Evolutionary conservation across 2,329 filamentous ascomycete species (phyloP).

Genomic region (Paracamarosporium sp.): DNA sequence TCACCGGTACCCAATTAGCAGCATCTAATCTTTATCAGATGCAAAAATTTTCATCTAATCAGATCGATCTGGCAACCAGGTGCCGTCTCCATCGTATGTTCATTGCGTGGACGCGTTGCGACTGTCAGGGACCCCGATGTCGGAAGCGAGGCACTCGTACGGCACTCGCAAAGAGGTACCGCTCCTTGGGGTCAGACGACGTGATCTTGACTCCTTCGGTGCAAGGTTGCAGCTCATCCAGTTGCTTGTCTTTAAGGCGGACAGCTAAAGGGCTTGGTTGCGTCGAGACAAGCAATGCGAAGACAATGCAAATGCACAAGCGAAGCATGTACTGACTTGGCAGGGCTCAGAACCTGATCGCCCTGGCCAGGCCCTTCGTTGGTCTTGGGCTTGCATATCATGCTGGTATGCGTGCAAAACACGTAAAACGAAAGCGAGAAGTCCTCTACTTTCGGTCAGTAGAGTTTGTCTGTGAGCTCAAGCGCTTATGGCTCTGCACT

Average conservation of each 20-base stretch:
- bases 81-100: neutral
- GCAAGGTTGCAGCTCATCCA: neutral
- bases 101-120: neutral
- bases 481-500: no score
- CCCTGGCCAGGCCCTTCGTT: neutral
- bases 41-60: slow-evolving; percentile 18
- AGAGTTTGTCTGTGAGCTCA: neutral
- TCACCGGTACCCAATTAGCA: neutral
- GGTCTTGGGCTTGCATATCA: neutral
- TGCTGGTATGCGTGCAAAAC: neutral
- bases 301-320: neutral
- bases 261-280: neutral
- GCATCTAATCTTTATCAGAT: slow-evolving; percentile 14
- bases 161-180: neutral
- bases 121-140: neutral
- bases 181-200: neutral
- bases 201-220: neutral
- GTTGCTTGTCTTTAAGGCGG: neutral
- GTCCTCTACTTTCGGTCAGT: neutral
- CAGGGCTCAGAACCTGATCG: neutral
- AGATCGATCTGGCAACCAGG: slow-evolving; percentile 5
- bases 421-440: neutral
- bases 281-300: neutral
- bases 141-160: neutral
- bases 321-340: neutral